A percentile compares a stretch with the other conserved stretches of the same genome.
These are phyloP conservation scores for Metarhizium brunneum DNA, from an alignment of 2,329 filamentous ascomycete species.

Conservation along the genomic window DNA sequence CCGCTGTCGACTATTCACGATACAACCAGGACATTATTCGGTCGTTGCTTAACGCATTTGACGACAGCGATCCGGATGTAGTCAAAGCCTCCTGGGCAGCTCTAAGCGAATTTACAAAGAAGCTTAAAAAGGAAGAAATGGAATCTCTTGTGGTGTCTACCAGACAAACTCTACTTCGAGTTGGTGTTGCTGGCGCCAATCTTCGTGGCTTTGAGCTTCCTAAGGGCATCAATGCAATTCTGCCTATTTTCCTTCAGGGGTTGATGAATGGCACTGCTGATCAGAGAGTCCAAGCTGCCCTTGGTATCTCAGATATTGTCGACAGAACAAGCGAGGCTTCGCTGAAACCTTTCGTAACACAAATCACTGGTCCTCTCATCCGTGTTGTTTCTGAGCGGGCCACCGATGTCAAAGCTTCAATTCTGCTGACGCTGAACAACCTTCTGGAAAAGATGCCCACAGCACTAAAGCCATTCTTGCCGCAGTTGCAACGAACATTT, in stretches of 20 bases:
- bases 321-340: slow-evolving; percentile 83
- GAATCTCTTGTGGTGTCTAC: slow-evolving; percentile 83
- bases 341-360: slow-evolving; percentile 89
- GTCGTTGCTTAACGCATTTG: slow-evolving; percentile 82
- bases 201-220: slow-evolving; percentile 84
- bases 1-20: slow-evolving; percentile 81
- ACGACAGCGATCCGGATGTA: slow-evolving; percentile 73
- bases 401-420: slow-evolving; percentile 91
- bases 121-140: slow-evolving; percentile 95
- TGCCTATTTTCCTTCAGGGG: slow-evolving; percentile 96
- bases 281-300: slow-evolving; percentile 81
- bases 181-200: slow-evolving; percentile 77
- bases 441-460: slow-evolving; percentile 92
- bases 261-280: slow-evolving; percentile 93
- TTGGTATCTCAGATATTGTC: slow-evolving; percentile 92
- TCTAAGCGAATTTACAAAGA: slow-evolving; percentile 78
- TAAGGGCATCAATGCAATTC: slow-evolving; percentile 92
- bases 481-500: slow-evolving; percentile 93
- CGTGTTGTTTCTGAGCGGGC: slow-evolving; percentile 95
- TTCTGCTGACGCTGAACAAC: slow-evolving; percentile 89
- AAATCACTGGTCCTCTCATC: slow-evolving; percentile 95
- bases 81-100: slow-evolving; percentile 87
- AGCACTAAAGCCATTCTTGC: slow-evolving; percentile 92
- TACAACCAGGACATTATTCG: slow-evolving; percentile 96
- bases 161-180: slow-evolving; percentile 73